These are phyloP conservation scores for Malus fusca DNA, from an alignment of 306 rosid genomes.

Conservation along the genomic window DNA sequence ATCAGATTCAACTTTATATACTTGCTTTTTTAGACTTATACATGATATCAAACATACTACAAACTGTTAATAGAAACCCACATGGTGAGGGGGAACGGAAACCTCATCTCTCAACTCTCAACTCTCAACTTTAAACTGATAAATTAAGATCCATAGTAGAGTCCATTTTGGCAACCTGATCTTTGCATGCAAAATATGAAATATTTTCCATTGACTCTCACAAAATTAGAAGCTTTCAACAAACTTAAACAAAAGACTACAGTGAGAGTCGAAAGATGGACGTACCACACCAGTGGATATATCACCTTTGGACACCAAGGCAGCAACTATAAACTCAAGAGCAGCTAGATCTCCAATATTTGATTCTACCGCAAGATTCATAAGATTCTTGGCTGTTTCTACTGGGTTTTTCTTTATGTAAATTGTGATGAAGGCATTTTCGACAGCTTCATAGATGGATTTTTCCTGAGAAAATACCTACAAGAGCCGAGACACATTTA, in stretches of 20 bases:
- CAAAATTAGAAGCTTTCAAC: conserved; percentile 3
- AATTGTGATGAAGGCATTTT: conserved; percentile 76
- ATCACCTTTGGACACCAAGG: conserved; percentile 82
- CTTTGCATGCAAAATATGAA: conserved; percentile 5
- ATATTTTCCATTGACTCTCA: neutral
- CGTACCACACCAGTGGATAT: conserved; percentile 80
- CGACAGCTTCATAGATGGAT: conserved; percentile 94
- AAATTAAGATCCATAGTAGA: neutral
- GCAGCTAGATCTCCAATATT: conserved; percentile 92
- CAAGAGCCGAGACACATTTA: conserved; percentile 18
- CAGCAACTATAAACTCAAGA: conserved; percentile 75
- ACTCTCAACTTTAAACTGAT: neutral
- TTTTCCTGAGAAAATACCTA: conserved; percentile 95
- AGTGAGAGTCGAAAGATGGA: conserved; percentile 6
- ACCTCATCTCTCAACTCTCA: neutral
- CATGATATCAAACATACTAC: neutral
- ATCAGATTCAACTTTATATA: neutral
- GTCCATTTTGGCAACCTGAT: neutral
- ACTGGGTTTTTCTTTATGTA: conserved; percentile 65
- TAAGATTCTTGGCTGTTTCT: conserved; percentile 74
- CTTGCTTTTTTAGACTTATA: neutral
- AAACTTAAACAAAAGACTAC: conserved; percentile 8
- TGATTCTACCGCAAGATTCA: conserved; percentile 75
- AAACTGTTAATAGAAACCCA: neutral
- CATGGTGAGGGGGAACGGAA: neutral